Evolutionary conservation across 2,329 filamentous ascomycete genomes (phyloP).

Genomic region (Alternaria brassicicola): DNA sequence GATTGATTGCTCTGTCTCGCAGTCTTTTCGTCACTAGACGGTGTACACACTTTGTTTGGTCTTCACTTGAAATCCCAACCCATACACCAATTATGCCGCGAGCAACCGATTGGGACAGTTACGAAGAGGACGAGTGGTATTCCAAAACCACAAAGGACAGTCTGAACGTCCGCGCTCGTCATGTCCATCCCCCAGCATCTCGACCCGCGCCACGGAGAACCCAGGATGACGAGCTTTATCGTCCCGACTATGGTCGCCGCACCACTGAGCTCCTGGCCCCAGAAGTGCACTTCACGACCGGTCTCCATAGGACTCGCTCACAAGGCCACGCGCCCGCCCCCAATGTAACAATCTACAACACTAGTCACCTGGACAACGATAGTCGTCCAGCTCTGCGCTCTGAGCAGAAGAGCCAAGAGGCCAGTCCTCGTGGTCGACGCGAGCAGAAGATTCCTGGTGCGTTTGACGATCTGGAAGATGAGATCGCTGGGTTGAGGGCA

Average conservation of each 20-base stretch:
- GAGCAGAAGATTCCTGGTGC: constrained; percentile 38
- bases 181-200: constrained; percentile 30
- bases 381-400: constrained; percentile 43
- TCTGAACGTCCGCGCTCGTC: constrained; percentile 41
- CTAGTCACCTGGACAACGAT: constrained; percentile 48
- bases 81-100: constrained; percentile 27
- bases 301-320: constrained; percentile 54
- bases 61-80: background rate
- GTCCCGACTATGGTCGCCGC: constrained; percentile 31
- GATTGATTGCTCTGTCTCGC: constrained; percentile 17
- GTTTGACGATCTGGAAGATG: constrained; percentile 42
- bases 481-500: constrained; percentile 40
- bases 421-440: constrained; percentile 39
- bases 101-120: constrained; percentile 35
- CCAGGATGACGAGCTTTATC: constrained; percentile 23
- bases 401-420: constrained; percentile 33
- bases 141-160: constrained; percentile 15
- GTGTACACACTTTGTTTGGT: background rate
- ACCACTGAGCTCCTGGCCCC: constrained; percentile 41
- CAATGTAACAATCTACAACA: constrained; percentile 56
- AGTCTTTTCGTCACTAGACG: background rate
- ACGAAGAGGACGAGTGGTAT: constrained; percentile 44
- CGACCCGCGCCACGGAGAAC: constrained; percentile 21
- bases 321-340: constrained; percentile 53
- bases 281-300: constrained; percentile 34